phyloP scores from a whole-genome alignment of 805 yeast species.

The Pichia eremophila region DNA sequence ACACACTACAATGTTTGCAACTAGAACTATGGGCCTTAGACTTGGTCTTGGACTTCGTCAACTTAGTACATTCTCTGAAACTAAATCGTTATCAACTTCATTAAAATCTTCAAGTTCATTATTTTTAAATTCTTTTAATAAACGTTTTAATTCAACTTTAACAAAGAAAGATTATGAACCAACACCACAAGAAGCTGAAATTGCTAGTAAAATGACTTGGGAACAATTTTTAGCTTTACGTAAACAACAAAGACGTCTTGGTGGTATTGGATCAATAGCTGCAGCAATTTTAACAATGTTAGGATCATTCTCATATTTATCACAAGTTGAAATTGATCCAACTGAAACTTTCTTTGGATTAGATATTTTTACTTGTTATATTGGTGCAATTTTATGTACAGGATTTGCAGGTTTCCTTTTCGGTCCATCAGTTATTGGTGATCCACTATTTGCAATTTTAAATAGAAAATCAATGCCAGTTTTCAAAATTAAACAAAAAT shows the following conservation, averaged over 20 bases:
- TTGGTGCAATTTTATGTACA: constrained; percentile 61
- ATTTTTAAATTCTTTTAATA: neutral
- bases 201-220: constrained; percentile 49
- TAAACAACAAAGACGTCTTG: constrained; percentile 63
- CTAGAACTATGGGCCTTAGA: neutral
- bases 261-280: constrained; percentile 55
- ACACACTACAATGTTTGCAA: neutral
- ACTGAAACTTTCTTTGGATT: constrained; percentile 84
- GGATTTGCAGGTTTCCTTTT: constrained; percentile 71
- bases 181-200: constrained; percentile 15
- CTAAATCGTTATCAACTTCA: neutral
- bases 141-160: constrained; percentile 8
- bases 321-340: constrained; percentile 79
- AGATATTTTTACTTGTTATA: constrained; percentile 77
- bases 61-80: neutral
- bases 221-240: constrained; percentile 68
- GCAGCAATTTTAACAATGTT: constrained; percentile 61
- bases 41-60: constrained; percentile 2
- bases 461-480: constrained; percentile 37
- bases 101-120: neutral
- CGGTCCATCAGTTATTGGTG: constrained; percentile 74
- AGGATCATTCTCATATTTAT: constrained; percentile 63
- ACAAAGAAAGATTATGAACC: constrained; percentile 7
- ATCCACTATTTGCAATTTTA: constrained; percentile 50
- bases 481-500: constrained; percentile 56